phyloP scores from a whole-genome alignment of 106 monocot genomes.

The Dendrobium huoshanense region DNA sequence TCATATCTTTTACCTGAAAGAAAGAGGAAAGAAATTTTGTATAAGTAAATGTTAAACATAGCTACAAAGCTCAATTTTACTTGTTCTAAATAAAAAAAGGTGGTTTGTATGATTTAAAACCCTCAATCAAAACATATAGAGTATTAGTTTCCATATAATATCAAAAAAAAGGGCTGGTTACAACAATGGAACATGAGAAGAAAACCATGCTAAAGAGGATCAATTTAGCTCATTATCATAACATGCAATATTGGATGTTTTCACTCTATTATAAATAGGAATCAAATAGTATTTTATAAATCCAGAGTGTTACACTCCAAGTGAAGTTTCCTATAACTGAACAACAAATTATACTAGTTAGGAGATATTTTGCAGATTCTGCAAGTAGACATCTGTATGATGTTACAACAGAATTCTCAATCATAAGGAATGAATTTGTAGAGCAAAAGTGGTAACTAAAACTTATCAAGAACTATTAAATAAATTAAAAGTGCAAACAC shows the following conservation, averaged over 20 bases:
- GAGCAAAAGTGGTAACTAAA: not conserved
- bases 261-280: no score
- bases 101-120: not conserved
- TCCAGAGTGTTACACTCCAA: not conserved
- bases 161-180: not conserved
- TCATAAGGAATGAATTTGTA: not conserved
- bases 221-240: not conserved
- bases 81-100: not conserved
- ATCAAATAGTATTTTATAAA: not conserved
- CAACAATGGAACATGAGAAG: not conserved
- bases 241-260: not conserved
- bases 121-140: not conserved
- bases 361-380: not conserved
- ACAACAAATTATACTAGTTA: not conserved
- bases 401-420: not conserved
- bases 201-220: not conserved
- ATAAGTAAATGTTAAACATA: not conserved
- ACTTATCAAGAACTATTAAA: not conserved
- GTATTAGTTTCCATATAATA: no score
- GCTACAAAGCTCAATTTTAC: not conserved
- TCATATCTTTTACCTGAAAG: slow-evolving; percentile 64
- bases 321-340: not conserved
- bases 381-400: not conserved
- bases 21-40: not conserved
- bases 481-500: not conserved